phyloP scores from a whole-genome alignment of 1,139 yeast species.

The Lodderomyces margitis region DNA sequence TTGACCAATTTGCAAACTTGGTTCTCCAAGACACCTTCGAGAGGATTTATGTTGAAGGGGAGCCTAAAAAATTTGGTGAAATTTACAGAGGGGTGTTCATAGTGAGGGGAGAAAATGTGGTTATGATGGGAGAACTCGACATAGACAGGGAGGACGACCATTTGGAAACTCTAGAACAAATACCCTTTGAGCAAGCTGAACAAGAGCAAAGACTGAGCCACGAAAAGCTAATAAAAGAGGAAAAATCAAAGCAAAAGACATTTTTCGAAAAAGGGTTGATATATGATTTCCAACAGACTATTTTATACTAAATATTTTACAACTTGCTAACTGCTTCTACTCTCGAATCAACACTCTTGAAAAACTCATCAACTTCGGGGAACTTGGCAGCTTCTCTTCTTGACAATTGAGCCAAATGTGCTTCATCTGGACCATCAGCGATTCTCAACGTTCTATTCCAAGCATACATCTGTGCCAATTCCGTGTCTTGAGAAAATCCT shows the following conservation, averaged over 20 bases:
- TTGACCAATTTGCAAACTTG: constrained; percentile 92
- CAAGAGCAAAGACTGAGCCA: constrained; percentile 37
- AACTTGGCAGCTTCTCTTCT: constrained; percentile 42
- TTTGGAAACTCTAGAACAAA: constrained; percentile 52
- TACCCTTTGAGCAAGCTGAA: constrained; percentile 64
- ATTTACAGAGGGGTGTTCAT: constrained; percentile 74
- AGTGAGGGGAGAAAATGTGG: constrained; percentile 96
- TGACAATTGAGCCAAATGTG: constrained; percentile 63
- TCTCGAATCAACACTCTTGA: constrained; percentile 24
- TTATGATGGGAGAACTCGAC: constrained; percentile 93
- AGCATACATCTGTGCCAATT: constrained; percentile 57
- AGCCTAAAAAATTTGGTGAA: constrained; percentile 64
- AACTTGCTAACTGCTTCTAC: constrained; percentile 22
- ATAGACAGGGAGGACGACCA: constrained; percentile 82
- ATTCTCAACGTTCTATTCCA: constrained; percentile 59
- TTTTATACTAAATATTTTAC: constrained; percentile 43
- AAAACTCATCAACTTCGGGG: constrained; percentile 32
- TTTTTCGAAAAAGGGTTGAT: constrained; percentile 54
- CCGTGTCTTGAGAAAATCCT: constrained; percentile 65
- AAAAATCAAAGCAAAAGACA: constrained; percentile 47
- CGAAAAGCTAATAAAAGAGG: constrained; percentile 40
- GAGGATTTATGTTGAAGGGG: constrained; percentile 60
- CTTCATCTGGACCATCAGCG: constrained; percentile 79
- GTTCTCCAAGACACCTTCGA: constrained; percentile 90
- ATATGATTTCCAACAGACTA: constrained; percentile 54